A percentile compares a stretch with the other conserved stretches of the same genome.
Evolutionary conservation across 257 asterid species (phyloP).

Genomic region (Solanum chiquidenum): DNA sequence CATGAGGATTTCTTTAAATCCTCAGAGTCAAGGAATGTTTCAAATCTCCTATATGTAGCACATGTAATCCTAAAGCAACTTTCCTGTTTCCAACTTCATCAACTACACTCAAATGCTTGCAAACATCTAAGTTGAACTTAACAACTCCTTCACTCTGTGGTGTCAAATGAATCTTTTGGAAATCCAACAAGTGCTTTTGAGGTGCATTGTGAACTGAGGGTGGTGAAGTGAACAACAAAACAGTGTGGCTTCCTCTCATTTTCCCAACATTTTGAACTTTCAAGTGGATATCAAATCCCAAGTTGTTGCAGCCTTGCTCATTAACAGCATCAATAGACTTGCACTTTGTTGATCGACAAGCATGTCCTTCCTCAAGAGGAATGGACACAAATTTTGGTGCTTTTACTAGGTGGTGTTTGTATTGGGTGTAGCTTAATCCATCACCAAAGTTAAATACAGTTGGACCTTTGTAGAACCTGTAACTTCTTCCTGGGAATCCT

Average conservation of each 20-base stretch:
- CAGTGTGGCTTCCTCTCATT: constrained; percentile 40
- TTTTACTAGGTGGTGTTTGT: constrained; percentile 24
- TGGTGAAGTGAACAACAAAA: constrained; percentile 44
- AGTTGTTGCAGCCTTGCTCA: constrained; percentile 20
- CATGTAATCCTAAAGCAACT: constrained; percentile 46
- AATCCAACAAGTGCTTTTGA: constrained; percentile 42
- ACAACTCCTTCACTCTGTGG: constrained; percentile 24
- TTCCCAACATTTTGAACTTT: constrained; percentile 40
- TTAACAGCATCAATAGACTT: constrained; percentile 16
- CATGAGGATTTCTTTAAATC: constrained; percentile 16
- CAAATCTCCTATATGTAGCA: constrained; percentile 41
- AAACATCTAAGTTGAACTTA: constrained; percentile 31
- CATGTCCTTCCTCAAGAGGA: constrained; percentile 30
- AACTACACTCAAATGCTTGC: constrained; percentile 44
- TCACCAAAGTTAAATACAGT: constrained; percentile 57
- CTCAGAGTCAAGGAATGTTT: constrained; percentile 41
- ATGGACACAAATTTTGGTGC: constrained; percentile 34
- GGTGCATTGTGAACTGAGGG: constrained; percentile 58
- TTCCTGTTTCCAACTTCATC: constrained; percentile 40
- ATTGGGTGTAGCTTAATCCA: constrained; percentile 54
- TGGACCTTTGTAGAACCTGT: constrained; percentile 70
- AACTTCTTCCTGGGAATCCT: constrained; percentile 68
- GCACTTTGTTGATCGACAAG: constrained; percentile 33
- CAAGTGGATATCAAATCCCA: constrained; percentile 23
- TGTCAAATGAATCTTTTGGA: constrained; percentile 29